Conservation (phyloP, 345 rosid species). For the Sisymbrium altissimum region DNA sequence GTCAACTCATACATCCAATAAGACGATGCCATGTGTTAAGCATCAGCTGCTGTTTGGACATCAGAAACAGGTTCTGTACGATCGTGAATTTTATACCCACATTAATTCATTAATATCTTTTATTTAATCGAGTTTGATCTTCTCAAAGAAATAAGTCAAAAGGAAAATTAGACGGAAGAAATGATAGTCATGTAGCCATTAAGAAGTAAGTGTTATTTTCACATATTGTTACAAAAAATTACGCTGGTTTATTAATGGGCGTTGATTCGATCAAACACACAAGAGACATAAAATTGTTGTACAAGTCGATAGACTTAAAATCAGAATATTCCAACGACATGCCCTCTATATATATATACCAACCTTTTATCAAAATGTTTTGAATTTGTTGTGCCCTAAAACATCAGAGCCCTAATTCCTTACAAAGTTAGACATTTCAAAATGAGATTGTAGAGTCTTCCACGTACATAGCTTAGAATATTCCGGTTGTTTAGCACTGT, state of each 20-base stretch:
- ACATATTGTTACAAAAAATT: neutral
- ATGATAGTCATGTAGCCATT: neutral
- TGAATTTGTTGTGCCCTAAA: neutral
- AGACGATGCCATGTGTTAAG: neutral
- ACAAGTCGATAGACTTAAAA: neutral
- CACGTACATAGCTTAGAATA: neutral
- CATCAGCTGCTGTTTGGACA: neutral
- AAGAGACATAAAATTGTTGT: neutral
- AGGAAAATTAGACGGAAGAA: neutral
- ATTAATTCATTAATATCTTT: neutral
- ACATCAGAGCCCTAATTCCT: neutral
- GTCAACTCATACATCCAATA: slow-evolving; percentile 31
- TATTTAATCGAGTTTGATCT: neutral
- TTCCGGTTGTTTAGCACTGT: neutral
- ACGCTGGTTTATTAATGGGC: neutral
- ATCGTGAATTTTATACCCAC: neutral
- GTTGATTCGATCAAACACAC: neutral
- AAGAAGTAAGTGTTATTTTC: neutral
- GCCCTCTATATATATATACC: neutral
- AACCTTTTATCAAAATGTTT: neutral
- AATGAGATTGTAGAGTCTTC: neutral
- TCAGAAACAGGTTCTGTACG: slow-evolving; percentile 3
- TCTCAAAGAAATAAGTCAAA: neutral
- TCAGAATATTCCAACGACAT: slow-evolving; percentile 2
- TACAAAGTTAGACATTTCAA: neutral